These are phyloP conservation scores for Heterobasidion irregulare DNA, from an alignment of 1,284 basidiomycete genomes.

Conservation along the genomic window DNA sequence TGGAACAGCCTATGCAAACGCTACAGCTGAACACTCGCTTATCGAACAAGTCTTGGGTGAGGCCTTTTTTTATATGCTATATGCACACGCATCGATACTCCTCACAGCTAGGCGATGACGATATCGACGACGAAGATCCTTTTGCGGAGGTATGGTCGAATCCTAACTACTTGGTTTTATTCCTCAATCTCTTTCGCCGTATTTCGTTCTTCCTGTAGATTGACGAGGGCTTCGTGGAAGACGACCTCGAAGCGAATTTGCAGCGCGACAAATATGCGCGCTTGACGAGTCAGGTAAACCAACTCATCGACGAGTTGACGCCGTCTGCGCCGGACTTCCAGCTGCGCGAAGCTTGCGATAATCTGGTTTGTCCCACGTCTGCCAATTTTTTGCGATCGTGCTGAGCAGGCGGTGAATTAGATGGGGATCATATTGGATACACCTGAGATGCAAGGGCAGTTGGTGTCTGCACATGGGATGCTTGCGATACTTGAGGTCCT, in stretches of 20 bases:
- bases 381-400: background rate
- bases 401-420: slow-evolving; percentile 29
- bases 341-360: slow-evolving; percentile 78
- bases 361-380: slow-evolving; percentile 52
- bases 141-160: slow-evolving; percentile 73
- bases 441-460: slow-evolving; percentile 85
- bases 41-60: slow-evolving; percentile 83
- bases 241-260: slow-evolving; percentile 83
- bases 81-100: slow-evolving; percentile 3
- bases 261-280: slow-evolving; percentile 88
- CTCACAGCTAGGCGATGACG: slow-evolving; percentile 64
- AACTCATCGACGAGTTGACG: slow-evolving; percentile 80
- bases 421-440: slow-evolving; percentile 72
- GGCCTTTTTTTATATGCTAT: slow-evolving; percentile 11
- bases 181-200: background rate
- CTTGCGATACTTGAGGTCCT: slow-evolving; percentile 89
- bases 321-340: slow-evolving; percentile 76
- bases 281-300: slow-evolving; percentile 71
- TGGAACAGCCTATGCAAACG: slow-evolving; percentile 56
- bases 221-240: slow-evolving; percentile 84
- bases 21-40: slow-evolving; percentile 77
- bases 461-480: slow-evolving; percentile 91
- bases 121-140: slow-evolving; percentile 86
- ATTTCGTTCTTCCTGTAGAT: slow-evolving; percentile 39
- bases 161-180: slow-evolving; percentile 3